These are phyloP conservation scores for Mucor plumbeus DNA, from an alignment of 371 early-diverging fungal genomes.

Conservation along the genomic window DNA sequence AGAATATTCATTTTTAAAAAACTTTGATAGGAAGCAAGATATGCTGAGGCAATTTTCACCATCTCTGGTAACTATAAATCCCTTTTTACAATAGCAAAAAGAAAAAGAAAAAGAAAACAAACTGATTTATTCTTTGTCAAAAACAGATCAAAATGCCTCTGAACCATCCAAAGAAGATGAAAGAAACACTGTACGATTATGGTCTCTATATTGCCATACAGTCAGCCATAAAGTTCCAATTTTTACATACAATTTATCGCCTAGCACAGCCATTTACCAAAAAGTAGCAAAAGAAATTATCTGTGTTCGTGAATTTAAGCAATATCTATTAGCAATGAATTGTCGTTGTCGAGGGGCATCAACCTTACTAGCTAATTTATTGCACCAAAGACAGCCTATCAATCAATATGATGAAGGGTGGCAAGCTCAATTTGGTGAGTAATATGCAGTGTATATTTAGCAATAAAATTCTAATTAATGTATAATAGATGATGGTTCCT, in stretches of 20 bases:
- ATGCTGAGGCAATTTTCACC: constrained; percentile 56
- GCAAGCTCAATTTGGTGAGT: constrained; percentile 75
- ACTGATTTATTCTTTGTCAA: neutral
- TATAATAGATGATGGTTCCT: constrained; percentile 66
- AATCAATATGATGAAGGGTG: constrained; percentile 70
- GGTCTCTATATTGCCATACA: constrained; percentile 67
- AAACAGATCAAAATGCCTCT: constrained; percentile 48
- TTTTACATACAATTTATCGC: constrained; percentile 71
- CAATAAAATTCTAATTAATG: neutral
- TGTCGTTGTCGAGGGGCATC: constrained; percentile 72
- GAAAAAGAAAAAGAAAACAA: neutral
- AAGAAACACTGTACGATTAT: constrained; percentile 64
- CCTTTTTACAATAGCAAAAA: too few relatives aligned
- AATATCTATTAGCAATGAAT: constrained; percentile 71
- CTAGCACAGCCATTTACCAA: constrained; percentile 70
- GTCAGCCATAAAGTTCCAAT: constrained; percentile 59
- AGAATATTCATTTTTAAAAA: constrained; percentile 10
- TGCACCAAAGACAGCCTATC: constrained; percentile 65
- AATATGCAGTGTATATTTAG: neutral
- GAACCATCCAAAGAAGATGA: constrained; percentile 61
- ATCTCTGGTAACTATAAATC: constrained; percentile 45
- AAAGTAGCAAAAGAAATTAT: constrained; percentile 69
- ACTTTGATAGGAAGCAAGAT: constrained; percentile 40
- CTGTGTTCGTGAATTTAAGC: constrained; percentile 77
- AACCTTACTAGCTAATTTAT: constrained; percentile 70